These are phyloP conservation scores for Papiliotrema terrestris DNA, from an alignment of 1,284 basidiomycete species.

Conservation along the genomic window DNA sequence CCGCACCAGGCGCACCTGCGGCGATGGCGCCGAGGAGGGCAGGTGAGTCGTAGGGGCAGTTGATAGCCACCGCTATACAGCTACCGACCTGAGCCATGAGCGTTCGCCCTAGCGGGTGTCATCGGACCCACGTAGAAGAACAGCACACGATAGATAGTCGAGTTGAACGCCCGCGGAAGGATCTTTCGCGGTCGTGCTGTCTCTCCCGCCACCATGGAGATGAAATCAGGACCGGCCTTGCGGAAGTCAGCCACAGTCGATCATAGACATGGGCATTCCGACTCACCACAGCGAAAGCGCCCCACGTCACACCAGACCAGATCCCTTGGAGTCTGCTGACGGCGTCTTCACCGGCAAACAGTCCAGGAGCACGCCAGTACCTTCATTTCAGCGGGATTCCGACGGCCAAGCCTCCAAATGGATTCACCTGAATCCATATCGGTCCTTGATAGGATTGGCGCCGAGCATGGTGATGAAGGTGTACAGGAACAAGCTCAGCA, in stretches of 20 bases:
- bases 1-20: background rate
- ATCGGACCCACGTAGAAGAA: slow-evolving; percentile 38
- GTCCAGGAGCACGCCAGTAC: slow-evolving; percentile 61
- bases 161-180: slow-evolving; percentile 36
- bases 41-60: slow-evolving; percentile 16
- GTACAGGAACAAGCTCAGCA: slow-evolving; percentile 53
- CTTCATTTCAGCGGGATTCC: slow-evolving; percentile 36
- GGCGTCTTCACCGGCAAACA: slow-evolving; percentile 10
- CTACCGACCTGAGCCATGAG: no score
- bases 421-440: slow-evolving; percentile 6
- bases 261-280: background rate
- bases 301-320: slow-evolving; percentile 12
- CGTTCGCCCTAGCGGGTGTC: no score
- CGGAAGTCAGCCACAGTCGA: background rate
- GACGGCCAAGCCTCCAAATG: slow-evolving; percentile 27
- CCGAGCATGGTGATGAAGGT: slow-evolving; percentile 68
- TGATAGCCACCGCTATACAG: slow-evolving; percentile 27
- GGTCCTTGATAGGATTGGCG: slow-evolving; percentile 54
- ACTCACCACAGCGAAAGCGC: slow-evolving; percentile 1
- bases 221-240: slow-evolving; percentile 22
- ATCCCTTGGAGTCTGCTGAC: slow-evolving; percentile 11
- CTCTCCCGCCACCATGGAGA: slow-evolving; percentile 15
- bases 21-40: slow-evolving; percentile 6
- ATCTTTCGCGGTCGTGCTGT: slow-evolving; percentile 20
- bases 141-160: slow-evolving; percentile 33